Base-by-base conservation (phyloP, 2,329 filamentous ascomycete species). In the Colletotrichum tanaceti region DNA sequence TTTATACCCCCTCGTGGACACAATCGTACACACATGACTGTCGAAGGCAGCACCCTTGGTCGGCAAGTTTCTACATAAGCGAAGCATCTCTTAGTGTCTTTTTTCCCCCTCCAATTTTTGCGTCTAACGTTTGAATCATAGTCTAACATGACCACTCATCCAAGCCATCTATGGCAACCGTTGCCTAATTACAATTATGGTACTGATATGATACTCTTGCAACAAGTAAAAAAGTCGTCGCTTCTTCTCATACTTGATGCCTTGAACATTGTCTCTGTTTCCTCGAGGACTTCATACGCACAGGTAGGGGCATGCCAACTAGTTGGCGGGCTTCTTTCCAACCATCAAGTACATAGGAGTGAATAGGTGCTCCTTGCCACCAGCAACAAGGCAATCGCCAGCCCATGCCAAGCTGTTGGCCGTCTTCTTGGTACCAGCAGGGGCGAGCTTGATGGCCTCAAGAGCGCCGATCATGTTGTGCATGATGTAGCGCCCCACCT, bases 321-420 rank as follows among this genome's bases (percentile, higher is more conserved):
- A 68, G 32, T 70, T 68, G 64, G 58, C 54, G 22, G 95, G 93
- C 86, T 98, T 98, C 82, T 93, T 90, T 70, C 89, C 95, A 68
- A 98, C 89, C 93, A 98, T 98, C 77, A 98, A 85, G 83, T 97
- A 98, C 95, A 98, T 98, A 65, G 95, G 95, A 1, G 95, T 98
- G 83, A 98, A 98, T n/a, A 98, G 87, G 80, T 97, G 92, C 83
- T 94, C 86, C 79, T 89, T 88, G 43, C 90, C 95, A 80, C 95
- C 95, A 55, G 92, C 93, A 24, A 97, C 94, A 59, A 98, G 84
- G 75, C 89, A 92, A 80, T 98, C 94, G 13, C 89, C 94, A 39
- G 93, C 94, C 67, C 90, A 77, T 6, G 92, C 94, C 75, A 98
- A 82, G 76, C 92, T 94, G 81, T 98, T 92, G 13, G 94, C 94